Conservation (phyloP, 2,329 filamentous ascomycete species). For the Hypoxylon rubiginosum region DNA sequence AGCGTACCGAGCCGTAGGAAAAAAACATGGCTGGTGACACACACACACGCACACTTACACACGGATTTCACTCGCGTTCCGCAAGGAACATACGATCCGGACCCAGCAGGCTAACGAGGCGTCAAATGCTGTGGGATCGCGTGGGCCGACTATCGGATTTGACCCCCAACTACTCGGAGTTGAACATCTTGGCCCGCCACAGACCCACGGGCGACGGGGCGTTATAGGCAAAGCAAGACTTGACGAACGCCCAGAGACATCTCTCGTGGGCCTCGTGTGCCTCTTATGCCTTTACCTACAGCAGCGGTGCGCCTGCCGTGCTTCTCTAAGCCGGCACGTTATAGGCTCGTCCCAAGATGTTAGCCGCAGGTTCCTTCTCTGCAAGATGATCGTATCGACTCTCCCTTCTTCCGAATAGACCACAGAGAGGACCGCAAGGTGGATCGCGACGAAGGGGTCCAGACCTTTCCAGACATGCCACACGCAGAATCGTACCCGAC, state of each 20-base stretch:
- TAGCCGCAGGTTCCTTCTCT: not conserved
- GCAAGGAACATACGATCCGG: slow-evolving; percentile 23
- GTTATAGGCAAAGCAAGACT: slow-evolving; percentile 11
- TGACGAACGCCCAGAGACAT: slow-evolving; percentile 21
- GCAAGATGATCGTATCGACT: slow-evolving; percentile 13
- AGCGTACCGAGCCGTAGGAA: slow-evolving; percentile 26
- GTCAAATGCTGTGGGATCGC: slow-evolving; percentile 4
- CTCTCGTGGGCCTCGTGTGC: slow-evolving; percentile 18
- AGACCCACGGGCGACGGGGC: slow-evolving; percentile 12
- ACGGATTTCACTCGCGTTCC: slow-evolving; percentile 17
- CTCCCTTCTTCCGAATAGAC: not conserved
- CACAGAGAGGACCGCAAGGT: not conserved
- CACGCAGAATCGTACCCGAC: not conserved
- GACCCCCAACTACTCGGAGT: slow-evolving; percentile 4
- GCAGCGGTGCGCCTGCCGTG: too few species aligned
- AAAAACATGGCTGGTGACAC: slow-evolving; percentile 30
- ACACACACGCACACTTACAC: slow-evolving; percentile 8
- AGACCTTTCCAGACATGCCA: not conserved
- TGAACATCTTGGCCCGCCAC: slow-evolving; percentile 10
- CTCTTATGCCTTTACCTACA: too few species aligned
- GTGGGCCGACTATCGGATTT: slow-evolving; percentile 27
- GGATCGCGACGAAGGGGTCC: slow-evolving; percentile 5
- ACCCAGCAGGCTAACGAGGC: too few species aligned
- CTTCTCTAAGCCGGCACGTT: slow-evolving; percentile 10
- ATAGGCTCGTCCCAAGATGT: slow-evolving; percentile 15